Evolutionary conservation across 164 flowering plant species (phyloP), one percentile per base, ranked within the genome.

Genomic region (Magnolia changhungtana): DNA sequence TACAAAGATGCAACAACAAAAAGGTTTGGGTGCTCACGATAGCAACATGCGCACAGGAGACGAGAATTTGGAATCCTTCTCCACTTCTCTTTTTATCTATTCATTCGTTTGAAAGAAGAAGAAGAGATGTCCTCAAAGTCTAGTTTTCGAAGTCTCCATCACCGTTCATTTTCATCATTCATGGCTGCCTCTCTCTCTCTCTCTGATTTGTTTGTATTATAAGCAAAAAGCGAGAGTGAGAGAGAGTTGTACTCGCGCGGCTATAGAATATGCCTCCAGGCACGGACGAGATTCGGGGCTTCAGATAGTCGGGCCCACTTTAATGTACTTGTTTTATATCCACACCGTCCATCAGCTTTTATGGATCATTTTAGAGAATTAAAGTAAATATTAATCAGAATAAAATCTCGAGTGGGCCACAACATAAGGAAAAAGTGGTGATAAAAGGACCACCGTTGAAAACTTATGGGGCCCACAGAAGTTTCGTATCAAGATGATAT

Each of bases 21-120:
- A 20, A 21, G 3, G 19, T 1, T 63, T 3, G 27, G 69, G 27
- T 66, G 27, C 69, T 66, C 69, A 66, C 69, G 23, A 21, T 10
- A 21, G 27, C 11, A 66, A 66, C 69, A 8, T 68, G 71, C 19
- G 50, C 50, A 45, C 18, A 45, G 14, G 18, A 14, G 18, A 68
- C 50, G 18, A 68, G 71, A 37, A 27, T 68, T n/a, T 68, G 71
- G 69, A 66, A 66, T 66, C 69, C 45, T 21, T 68, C 71, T 21
- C 68, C 68, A 65, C 68, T 37, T 65, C 37, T 23, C 24, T 23
- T 65, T 23, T 20, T n/a, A 21, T 13, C 21, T 65, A 13, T 10
- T 21, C 29, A 6, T 65, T 4, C 63, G n/a, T 4, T 65, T 65
- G 68, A 65, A 20, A 65, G 4, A 16, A 65, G 37, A 8, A 65